These are phyloP conservation scores for Esteya vermicola DNA, from an alignment of 2,329 filamentous ascomycete species.

Conservation along the genomic window DNA sequence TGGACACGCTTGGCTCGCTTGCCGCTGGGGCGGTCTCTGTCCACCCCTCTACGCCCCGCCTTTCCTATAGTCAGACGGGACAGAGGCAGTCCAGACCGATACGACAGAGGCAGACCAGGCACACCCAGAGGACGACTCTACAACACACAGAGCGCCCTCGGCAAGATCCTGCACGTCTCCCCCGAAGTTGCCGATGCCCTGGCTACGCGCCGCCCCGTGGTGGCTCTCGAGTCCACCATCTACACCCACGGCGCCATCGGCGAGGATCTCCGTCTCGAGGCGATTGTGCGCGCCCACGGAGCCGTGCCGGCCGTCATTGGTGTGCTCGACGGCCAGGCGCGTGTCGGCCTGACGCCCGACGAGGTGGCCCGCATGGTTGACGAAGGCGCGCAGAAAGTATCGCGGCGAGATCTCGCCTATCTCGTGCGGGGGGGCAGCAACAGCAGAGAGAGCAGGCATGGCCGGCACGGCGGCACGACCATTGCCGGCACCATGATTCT, in stretches of 20 bases:
- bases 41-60: too few species aligned
- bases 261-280: slow-evolving; percentile 57
- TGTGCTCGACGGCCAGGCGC: slow-evolving; percentile 68
- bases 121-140: too few species aligned
- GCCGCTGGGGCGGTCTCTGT: too few species aligned
- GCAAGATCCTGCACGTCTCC: slow-evolving; percentile 49
- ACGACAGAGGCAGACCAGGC: too few species aligned
- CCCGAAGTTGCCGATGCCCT: slow-evolving; percentile 74
- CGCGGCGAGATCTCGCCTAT: slow-evolving; percentile 73
- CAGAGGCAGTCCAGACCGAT: too few species aligned
- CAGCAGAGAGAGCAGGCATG: too few species aligned
- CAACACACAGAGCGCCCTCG: neutral
- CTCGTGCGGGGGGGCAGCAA: slow-evolving; percentile 40
- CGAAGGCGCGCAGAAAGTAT: slow-evolving; percentile 66
- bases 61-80: too few species aligned
- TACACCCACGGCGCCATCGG: slow-evolving; percentile 89
- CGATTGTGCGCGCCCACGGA: slow-evolving; percentile 66
- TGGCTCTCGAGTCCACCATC: slow-evolving; percentile 89
- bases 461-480: slow-evolving; percentile 77
- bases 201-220: slow-evolving; percentile 61
- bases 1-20: too few species aligned
- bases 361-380: slow-evolving; percentile 64
- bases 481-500: slow-evolving; percentile 88
- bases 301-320: slow-evolving; percentile 84
- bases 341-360: slow-evolving; percentile 58